Evolutionary conservation across 768 basidiomycete genomes (phyloP), one percentile per base, ranked within the genome.

Genomic region (Leccinum sublutescens): DNA sequence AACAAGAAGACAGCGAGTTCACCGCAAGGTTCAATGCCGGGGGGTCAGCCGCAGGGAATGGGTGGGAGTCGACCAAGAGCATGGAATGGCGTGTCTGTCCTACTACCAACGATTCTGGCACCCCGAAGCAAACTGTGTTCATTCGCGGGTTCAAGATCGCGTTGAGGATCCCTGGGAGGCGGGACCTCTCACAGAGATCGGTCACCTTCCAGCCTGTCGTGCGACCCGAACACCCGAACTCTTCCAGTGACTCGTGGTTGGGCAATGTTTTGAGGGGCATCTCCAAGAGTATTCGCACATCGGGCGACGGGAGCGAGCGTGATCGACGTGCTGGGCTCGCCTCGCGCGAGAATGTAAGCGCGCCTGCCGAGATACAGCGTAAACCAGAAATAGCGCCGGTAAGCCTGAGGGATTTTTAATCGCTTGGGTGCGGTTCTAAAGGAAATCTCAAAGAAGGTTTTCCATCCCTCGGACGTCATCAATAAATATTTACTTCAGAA

Each of bases 141-240:
- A 64, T 74, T 23, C 66, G 65, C 9, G 73, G 74, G 7, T 74
- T 72, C 62, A 74, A 71, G 60, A 60, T 70, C 47, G 65, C 66
- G n/a, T 17, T 67, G n/a, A 54, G 70, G 50, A 61, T 58, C 17
- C 19, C 43, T 40, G 40, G 40, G 14, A 43, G 55, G 43, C 65
- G 55, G 50, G 63, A 58, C 19, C 54, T 61, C 6, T 60, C 68
- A 2, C 68, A 67, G 54, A 71, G 27, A 43, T 62, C 65, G 59
- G 55, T 60, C 36, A 55, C 51, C 36, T 60, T 38, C 45, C 50
- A 50, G 8, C 62, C 57, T 33, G 15, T 12, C 17, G 48, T 19
- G 19, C 55, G 50, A 45, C 36, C 52, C 36, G 17, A 21, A 12
- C 52, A 33, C 8, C 33, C 14, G 15, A 34, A 17, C 7, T 29